Evolutionary conservation across 345 rosid species (phyloP), one percentile per base, ranked within the genome.

Genomic region (Citrus hindsii): DNA sequence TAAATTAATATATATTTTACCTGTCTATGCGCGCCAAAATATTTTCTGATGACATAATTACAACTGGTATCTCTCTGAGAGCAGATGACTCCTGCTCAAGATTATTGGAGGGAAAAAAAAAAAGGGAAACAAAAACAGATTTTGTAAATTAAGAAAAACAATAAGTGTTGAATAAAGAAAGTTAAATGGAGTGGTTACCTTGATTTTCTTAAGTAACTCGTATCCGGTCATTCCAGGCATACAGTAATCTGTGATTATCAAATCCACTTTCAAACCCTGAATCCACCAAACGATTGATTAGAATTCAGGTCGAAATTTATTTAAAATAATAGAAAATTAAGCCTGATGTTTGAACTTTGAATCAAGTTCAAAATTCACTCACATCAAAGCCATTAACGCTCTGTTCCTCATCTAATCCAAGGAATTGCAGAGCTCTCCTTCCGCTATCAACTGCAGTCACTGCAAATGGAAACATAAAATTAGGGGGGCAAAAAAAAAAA

Each of bases 141-240:
- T 37, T 37, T 16, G 4, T 6, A 32, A 53, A 16, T 2, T 58
- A 5, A 1, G 7, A 25, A 21, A 5, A 35, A 21, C 4, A 42
- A 0, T 42, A 42, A 0, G 33, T 48, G 18, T 60, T 19, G 7
- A 16, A 79, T 46, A 46, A 46, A 46, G 18, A 12, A 46, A 13
- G 51, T 46, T 46, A 3, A 46, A 46, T 42, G 19, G 69, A 73
- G 28, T 9, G 33, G 38, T 69, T 58, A 93, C 98, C 98, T 96
- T 96, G 59, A 96, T 87, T 79, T 93, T 93, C 88, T 93, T 96
- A 67, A 96, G 95, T 80, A 96, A 86, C 79, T 96, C 99, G 75
- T 93, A 96, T 22, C 99, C 99, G 14, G 97, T 93, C 99, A 96
- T 96, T 82, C 93, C 99, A 28, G 99, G 99, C 99, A 96, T 96